Base-by-base conservation (phyloP, 2,329 filamentous ascomycete species). In the Verticillium longisporum region DNA sequence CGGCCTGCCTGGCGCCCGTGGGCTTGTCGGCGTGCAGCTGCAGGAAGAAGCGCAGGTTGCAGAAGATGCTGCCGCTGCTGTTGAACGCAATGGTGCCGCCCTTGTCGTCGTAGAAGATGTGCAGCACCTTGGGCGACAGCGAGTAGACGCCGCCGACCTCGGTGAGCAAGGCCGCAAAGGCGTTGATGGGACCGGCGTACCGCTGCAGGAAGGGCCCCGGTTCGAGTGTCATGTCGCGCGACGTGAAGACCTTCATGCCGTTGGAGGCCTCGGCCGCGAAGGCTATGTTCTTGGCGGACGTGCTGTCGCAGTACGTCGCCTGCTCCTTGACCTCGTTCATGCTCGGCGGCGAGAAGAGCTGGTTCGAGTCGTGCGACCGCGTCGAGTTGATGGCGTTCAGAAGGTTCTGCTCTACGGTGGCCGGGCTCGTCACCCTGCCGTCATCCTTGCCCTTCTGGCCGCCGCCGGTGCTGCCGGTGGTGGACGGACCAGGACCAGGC, bases 1-100 rank as follows among this genome's bases (percentile, higher is more conserved):
- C 76, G 2, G 72, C 21, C 64, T 31, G 56, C 70, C 26, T 66
- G 54, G 26, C 72, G 26, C 41, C 57, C 10, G 57, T 26, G 56
- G 86, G 73, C 64, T 79, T 74, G 14, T 76, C 69, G 55, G 85
- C 79, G 70, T 98, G 94, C 36, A 97, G 75, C 69, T 94, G 87
- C 63, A 89, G 76, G 73, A 93, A 98, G 78, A 91, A 97, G 18
- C 91, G 83, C 65, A 96, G 83, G 71, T 99, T 99, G 80, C 92
- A 97, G 78, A 98, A 99, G 34, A 99, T 84, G 68, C 89, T 91
- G 41, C 94, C 93, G 45, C 83, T 85, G 9, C 85, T 84, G 72
- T 99, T 99, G 80, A 99, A 99, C 0, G 94, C 95, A 64, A 99
- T 97, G 0, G 92, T 93, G 61, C 84, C 85, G 4, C 92, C 90